These are phyloP conservation scores for Vitis rupestris DNA, from an alignment of 164 flowering plant genomes.

Conservation along the genomic window DNA sequence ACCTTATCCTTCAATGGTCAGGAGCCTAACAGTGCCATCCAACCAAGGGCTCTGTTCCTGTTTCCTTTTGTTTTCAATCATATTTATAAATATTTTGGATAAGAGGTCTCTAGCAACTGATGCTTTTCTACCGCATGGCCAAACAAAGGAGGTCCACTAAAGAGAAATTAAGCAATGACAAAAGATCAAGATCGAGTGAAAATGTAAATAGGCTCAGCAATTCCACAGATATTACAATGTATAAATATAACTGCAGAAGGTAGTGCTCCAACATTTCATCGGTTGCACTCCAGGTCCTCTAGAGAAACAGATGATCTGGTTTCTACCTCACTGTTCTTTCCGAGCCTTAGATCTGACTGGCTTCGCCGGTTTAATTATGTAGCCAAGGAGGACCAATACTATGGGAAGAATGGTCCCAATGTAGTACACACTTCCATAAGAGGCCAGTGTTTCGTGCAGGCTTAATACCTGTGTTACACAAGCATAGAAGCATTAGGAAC, in stretches of 20 bases:
- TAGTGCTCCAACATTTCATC: not conserved
- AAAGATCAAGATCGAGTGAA: too few relatives aligned
- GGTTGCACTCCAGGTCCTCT: not conserved
- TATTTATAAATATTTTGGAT: too few relatives aligned
- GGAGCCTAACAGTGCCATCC: too few relatives aligned
- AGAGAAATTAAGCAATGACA: too few relatives aligned
- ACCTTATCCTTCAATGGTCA: too few relatives aligned
- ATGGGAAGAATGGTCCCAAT: constrained; percentile 74
- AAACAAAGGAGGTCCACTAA: too few relatives aligned
- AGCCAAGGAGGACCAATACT: constrained; percentile 55
- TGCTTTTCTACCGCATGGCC: too few relatives aligned
- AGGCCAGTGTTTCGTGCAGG: constrained; percentile 74
- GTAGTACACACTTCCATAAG: constrained; percentile 76
- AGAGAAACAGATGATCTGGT: not conserved
- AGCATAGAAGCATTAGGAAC: constrained; percentile 1
- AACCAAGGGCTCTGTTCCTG: too few relatives aligned
- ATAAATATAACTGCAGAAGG: not conserved
- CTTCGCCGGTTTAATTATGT: constrained; percentile 62
- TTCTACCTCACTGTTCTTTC: constrained; percentile 55
- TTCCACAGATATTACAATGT: too few relatives aligned
- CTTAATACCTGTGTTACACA: constrained; percentile 63
- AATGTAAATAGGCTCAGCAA: too few relatives aligned
- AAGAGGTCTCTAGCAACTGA: too few relatives aligned
- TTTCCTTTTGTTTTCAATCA: too few relatives aligned
- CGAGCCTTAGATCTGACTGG: constrained; percentile 60